Evolutionary conservation across 2,329 filamentous ascomycete species (phyloP), one percentile per base, ranked within the genome.

Genomic region (Rutstroemia sp.): DNA sequence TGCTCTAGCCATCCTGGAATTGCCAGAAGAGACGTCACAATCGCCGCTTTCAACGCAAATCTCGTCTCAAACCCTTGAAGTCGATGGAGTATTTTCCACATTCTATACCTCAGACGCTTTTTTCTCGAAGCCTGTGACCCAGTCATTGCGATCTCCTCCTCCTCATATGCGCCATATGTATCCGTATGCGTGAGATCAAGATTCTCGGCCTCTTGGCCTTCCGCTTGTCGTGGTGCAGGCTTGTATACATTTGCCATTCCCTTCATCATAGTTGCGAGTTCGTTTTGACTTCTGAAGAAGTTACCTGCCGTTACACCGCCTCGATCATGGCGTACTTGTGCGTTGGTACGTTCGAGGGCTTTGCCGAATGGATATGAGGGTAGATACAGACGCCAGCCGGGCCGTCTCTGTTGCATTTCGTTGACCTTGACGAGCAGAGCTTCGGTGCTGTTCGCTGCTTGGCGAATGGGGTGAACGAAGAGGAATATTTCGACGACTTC

Each of bases 31-130:
- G 75, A 75, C 2, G 75, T 80, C 16, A 79, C 72, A 6, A 80
- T 63, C 19, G 75, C 75, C 9, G 80, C 78, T 64, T 83, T 83
- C 46, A 83, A 71, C 10, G 80, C 79, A 62, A 81, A 83, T 45
- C 76, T 73, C 47, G 76, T 77, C 61, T 83, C 80, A 49, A 81
- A 82, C 0, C 79, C 80, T 60, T 83, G 80, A 1, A 82, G 61
- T 7, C 75, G 72, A 59, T 81, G 78, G 9, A 82, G 61, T 1
- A 76, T 60, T 5, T 66, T 65, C 80, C 80, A 83, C 3, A 77
- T 61, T 50, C 66, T 72, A 62, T 77, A 78, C 8, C 79, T 69
- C 1, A 76, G 58, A 30, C 68, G 73, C 46, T 70, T 71, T 54
- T 70, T 68, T 56, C 69, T 72, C 0, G 71, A 68, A 1, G 64